Base-by-base conservation (phyloP, 441 rosid genomes). In the Lepidium campestre region DNA sequence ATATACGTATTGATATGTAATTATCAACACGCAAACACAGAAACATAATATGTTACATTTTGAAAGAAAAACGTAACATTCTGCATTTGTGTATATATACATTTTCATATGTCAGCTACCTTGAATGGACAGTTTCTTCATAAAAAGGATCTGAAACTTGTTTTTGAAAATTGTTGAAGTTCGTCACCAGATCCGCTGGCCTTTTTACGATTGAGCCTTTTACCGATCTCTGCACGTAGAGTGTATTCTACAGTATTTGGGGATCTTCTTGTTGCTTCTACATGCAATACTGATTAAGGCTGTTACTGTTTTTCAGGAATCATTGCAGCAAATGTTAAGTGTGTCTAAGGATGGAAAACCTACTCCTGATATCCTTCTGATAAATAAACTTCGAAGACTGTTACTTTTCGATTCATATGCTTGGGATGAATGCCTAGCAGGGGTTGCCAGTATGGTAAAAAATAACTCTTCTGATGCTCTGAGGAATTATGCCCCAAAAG, bases 371-470 rank as follows among this genome's bases (percentile, higher is more conserved):
- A 82, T 88, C 78, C 91, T 88, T 60, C 84, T 85, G 82, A 72
- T 88, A 67, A 86, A 88, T 62, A 81, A 79, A 57, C 74, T 86
- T 53, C 76, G 84, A 69, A 80, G 88, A 69, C 80, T 81, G 77
- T 68, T 88, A 41, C 76, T 86, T 55, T 80, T 88, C 62, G 83
- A 76, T 62, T 82, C 86, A 39, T 80, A 79, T 68, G 80, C 83
- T 57, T 88, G 91, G 94, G 91, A 88, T 74, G 87, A 82, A 62
- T 83, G 74, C 57, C 86, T 88, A 58, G 70, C 79, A 41, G 78
- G 68, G 65, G 78, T 79, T n/a, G 79, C 79, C 22, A 66, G 75
- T 77, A 65, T 72, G 71, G 74, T 69, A 22, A 72, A 57, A 72
- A 77, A 40, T 48, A 77, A 57, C 53, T 31, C 41, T 50, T 73